phyloP scores from a whole-genome alignment of 441 rosid genomes.

The Jatropha multifida region DNA sequence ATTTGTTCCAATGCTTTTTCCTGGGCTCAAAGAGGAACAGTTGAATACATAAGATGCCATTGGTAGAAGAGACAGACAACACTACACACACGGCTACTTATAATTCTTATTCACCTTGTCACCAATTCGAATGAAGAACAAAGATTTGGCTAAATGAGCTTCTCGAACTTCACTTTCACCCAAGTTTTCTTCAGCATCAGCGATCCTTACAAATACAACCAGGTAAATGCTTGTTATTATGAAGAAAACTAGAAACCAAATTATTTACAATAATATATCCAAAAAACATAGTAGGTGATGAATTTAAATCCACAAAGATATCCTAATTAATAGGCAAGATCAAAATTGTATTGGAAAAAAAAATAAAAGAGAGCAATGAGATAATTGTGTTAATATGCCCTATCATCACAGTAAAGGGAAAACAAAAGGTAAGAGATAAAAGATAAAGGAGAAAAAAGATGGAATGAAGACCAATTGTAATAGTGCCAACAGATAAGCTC shows the following conservation, averaged over 20 bases:
- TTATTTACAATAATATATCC: not conserved
- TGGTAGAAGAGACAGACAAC: conserved; percentile 15
- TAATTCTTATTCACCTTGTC: conserved; percentile 61
- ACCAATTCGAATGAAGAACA: conserved; percentile 80
- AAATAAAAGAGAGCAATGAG: not conserved
- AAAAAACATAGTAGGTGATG: not conserved
- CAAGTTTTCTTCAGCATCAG: conserved; percentile 95
- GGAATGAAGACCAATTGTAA: too few relatives aligned
- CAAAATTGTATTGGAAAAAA: not conserved
- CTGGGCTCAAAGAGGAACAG: conserved; percentile 36
- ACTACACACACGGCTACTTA: not conserved
- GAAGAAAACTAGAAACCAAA: not conserved
- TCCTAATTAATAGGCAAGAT: not conserved
- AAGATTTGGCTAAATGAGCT: conserved; percentile 96
- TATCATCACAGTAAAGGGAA: not conserved
- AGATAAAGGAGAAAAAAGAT: not conserved
- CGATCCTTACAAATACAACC: conserved; percentile 52
- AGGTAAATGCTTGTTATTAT: not conserved
- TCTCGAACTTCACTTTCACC: conserved; percentile 99
- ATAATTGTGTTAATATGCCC: not conserved
- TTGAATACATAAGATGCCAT: conserved; percentile 9
- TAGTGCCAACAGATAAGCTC: too few relatives aligned
- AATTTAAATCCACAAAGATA: not conserved
- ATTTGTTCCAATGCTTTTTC: conserved; percentile 95
- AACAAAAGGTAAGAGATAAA: not conserved